Evolutionary conservation across 2,329 filamentous ascomycete genomes (phyloP).

Genomic region (Monosporascus sp.): DNA sequence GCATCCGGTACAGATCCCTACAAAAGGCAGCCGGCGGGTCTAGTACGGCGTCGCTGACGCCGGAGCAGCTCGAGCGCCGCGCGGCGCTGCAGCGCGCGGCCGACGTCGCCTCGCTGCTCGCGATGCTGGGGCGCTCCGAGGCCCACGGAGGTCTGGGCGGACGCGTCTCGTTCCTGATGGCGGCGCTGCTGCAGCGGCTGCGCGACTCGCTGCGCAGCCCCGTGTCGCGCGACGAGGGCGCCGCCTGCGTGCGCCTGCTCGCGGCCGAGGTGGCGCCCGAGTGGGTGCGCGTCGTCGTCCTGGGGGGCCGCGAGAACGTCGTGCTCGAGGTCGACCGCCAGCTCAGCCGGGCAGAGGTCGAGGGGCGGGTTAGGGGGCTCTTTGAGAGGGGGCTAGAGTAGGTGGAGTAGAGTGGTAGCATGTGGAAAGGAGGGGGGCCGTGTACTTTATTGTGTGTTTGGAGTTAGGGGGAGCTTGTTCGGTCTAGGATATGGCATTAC

Average conservation of each 20-base stretch:
- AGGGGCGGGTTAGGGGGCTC: conserved; percentile 20
- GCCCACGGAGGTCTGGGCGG: conserved; percentile 26
- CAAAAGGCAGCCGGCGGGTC: conserved; percentile 39
- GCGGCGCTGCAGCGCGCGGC: conserved; percentile 61
- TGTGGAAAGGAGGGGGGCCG: background rate
- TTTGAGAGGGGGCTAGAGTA: conserved; percentile 6
- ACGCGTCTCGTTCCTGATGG: conserved; percentile 61
- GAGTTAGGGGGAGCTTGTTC: too few species aligned
- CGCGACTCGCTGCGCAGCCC: conserved; percentile 59
- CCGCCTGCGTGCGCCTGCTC: conserved; percentile 44
- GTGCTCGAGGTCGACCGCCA: conserved; percentile 42
- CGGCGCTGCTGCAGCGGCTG: conserved; percentile 57
- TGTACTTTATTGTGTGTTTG: background rate
- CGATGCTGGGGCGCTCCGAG: conserved; percentile 51
- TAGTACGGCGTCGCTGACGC: conserved; percentile 38
- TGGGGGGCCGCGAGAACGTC: conserved; percentile 51
- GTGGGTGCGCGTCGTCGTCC: conserved; percentile 47
- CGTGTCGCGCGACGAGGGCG: conserved; percentile 47
- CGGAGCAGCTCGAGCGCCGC: conserved; percentile 53
- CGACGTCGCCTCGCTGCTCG: conserved; percentile 63
- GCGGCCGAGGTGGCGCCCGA: conserved; percentile 50
- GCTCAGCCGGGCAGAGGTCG: conserved; percentile 28
- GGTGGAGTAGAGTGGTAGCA: background rate
- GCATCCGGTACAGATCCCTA: conserved; percentile 66
- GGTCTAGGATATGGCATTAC: too few species aligned